phyloP scores from a whole-genome alignment of 345 rosid genomes.

The Corymbia maculata region DNA sequence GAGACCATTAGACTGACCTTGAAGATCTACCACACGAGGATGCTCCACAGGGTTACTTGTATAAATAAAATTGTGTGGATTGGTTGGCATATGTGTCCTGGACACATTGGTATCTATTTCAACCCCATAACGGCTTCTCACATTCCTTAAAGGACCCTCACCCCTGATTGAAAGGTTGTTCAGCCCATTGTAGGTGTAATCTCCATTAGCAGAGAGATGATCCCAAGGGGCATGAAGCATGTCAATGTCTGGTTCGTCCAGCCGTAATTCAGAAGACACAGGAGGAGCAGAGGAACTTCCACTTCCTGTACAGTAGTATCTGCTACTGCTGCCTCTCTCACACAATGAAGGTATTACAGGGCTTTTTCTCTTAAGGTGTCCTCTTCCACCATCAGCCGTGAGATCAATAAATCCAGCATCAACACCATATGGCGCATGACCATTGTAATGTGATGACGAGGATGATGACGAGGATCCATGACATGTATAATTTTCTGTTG shows the following conservation, averaged over 20 bases:
- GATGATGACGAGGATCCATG: conserved; percentile 43
- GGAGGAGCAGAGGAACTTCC: conserved; percentile 63
- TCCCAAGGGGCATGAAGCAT: conserved; percentile 46
- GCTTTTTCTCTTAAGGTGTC: conserved; percentile 67
- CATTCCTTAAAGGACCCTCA: conserved; percentile 68
- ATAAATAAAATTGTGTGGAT: conserved; percentile 21
- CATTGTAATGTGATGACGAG: conserved; percentile 40
- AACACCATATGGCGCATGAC: conserved; percentile 33
- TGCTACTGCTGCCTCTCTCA: conserved; percentile 70
- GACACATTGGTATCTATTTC: conserved; percentile 44
- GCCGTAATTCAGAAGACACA: conserved; percentile 31
- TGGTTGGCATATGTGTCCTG: conserved; percentile 34
- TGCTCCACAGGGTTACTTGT: conserved; percentile 31
- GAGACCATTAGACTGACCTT: conserved; percentile 32
- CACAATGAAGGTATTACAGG: conserved; percentile 52
- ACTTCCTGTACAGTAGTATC: conserved; percentile 40
- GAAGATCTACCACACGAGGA: conserved; percentile 26
- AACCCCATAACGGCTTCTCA: conserved; percentile 62
- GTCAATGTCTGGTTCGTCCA: conserved; percentile 43
- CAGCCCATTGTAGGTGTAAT: conserved; percentile 20
- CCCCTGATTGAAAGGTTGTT: conserved; percentile 43
- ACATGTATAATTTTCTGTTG: conserved; percentile 38
- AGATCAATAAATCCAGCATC: conserved; percentile 49
- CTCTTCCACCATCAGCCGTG: conserved; percentile 42
- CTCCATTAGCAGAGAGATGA: conserved; percentile 17